These are phyloP conservation scores for Chaetomium cochliodes DNA, from an alignment of 495 filamentous ascomycete species.

Conservation along the genomic window DNA sequence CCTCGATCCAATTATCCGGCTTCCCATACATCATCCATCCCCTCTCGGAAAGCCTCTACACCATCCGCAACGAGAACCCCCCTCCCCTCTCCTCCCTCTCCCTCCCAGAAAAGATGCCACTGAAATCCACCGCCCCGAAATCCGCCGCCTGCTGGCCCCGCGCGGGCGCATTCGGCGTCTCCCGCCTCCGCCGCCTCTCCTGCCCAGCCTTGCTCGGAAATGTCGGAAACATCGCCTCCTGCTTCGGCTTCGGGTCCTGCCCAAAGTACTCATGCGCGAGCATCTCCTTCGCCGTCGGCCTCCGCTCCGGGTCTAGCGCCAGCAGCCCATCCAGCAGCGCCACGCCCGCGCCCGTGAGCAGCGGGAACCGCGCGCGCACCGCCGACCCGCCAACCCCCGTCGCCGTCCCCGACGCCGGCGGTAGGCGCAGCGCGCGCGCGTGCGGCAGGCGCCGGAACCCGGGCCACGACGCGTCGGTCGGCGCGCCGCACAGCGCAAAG, in stretches of 20 bases:
- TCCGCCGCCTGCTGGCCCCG: slow-evolving; percentile 70
- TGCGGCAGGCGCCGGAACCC: slow-evolving; percentile 85
- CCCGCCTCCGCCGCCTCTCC: slow-evolving; percentile 71
- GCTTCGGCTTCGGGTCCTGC: slow-evolving; percentile 86
- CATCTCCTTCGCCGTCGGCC: slow-evolving; percentile 63
- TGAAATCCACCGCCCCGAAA: slow-evolving; percentile 68
- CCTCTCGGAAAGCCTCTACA: slow-evolving; percentile 23
- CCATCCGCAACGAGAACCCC: slow-evolving; percentile 78
- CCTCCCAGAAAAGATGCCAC: slow-evolving; percentile 70
- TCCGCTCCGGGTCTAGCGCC: slow-evolving; percentile 66
- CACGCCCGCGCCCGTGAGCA: slow-evolving; percentile 73
- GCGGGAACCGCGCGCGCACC: slow-evolving; percentile 73
- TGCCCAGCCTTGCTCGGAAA: slow-evolving; percentile 94
- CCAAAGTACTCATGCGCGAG: slow-evolving; percentile 73
- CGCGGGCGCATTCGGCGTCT: slow-evolving; percentile 83
- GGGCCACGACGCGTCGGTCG: slow-evolving; percentile 83
- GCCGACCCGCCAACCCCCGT: slow-evolving; percentile 41
- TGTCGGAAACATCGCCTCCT: slow-evolving; percentile 81
- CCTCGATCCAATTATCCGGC: no score
- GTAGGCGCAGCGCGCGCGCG: slow-evolving; percentile 78
- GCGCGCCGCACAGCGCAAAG: slow-evolving; percentile 88
- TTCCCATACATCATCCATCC: not conserved
- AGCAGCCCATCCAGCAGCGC: slow-evolving; percentile 67
- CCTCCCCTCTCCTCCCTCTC: slow-evolving; percentile 74
- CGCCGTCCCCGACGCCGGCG: slow-evolving; percentile 35